These are phyloP conservation scores for Ogataea glucozyma DNA, from an alignment of 805 yeast species.

Conservation along the genomic window DNA sequence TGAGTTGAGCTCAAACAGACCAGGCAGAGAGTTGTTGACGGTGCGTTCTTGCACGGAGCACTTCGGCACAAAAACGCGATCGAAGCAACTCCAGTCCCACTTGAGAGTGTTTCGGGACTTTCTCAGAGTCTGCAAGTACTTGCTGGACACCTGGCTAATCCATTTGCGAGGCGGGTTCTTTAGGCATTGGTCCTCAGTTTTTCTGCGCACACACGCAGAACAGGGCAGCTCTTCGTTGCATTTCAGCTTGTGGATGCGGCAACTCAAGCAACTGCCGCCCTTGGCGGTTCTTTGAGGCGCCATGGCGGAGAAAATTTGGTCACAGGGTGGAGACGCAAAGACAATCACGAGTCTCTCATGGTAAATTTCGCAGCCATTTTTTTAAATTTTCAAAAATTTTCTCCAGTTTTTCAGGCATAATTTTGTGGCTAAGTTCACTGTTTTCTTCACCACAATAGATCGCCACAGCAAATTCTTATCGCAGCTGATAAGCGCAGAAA, in stretches of 20 bases:
- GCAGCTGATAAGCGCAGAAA: not conserved
- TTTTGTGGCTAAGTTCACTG: too few relatives aligned
- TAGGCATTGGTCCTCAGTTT: constrained; percentile 32
- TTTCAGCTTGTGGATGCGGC: constrained; percentile 14
- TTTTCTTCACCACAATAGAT: too few relatives aligned
- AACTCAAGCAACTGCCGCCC: constrained; percentile 13
- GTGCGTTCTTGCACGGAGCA: constrained; percentile 1
- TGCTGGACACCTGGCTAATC: constrained; percentile 9
- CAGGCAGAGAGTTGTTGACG: constrained; percentile 1
- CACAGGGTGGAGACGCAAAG: too few relatives aligned
- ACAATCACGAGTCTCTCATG: too few relatives aligned
- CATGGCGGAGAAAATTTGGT: not conserved
- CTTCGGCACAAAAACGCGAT: not conserved
- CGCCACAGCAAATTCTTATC: too few relatives aligned
- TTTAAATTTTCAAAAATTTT: too few relatives aligned
- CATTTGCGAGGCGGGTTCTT: constrained; percentile 24
- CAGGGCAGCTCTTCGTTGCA: constrained; percentile 18
- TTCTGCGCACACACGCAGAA: constrained; percentile 12
- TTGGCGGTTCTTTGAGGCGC: constrained; percentile 3
- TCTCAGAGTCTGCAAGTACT: not conserved
- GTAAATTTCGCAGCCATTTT: too few relatives aligned
- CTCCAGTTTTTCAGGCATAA: too few relatives aligned
- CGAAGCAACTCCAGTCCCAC: constrained; percentile 10
- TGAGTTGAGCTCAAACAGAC: constrained; percentile 3
- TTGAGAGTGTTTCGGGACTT: not conserved